Evolutionary conservation across 805 yeast species (phyloP).

Genomic region (Yamadazyma olivae): DNA sequence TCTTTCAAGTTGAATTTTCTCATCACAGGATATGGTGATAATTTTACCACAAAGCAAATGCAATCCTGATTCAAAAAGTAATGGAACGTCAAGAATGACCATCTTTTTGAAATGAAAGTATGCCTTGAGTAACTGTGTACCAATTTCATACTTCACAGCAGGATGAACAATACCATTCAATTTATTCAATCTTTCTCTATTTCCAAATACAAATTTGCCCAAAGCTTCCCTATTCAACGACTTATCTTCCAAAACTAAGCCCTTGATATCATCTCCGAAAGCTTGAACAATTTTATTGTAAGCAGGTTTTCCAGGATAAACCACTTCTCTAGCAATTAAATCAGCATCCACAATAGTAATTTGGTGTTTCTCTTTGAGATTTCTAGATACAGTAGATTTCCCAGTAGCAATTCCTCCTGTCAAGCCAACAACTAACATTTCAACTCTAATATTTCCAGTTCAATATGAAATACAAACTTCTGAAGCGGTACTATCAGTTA

Average conservation of each 20-base stretch:
- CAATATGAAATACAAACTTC: conserved; percentile 22
- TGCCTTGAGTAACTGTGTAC: conserved; percentile 49
- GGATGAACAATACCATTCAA: conserved; percentile 86
- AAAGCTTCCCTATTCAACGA: conserved; percentile 67
- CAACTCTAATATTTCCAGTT: too few relatives aligned
- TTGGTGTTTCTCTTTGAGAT: conserved; percentile 48
- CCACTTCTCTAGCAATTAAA: conserved; percentile 79
- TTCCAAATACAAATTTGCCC: conserved; percentile 76
- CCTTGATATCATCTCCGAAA: conserved; percentile 55
- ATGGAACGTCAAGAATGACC: conserved; percentile 85
- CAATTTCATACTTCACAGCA: conserved; percentile 69
- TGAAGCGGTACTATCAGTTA: too few relatives aligned
- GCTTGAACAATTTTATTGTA: conserved; percentile 61
- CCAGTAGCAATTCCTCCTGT: conserved; percentile 99
- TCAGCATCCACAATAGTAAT: conserved; percentile 86
- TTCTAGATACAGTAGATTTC: conserved; percentile 79
- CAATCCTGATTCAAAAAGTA: conserved; percentile 77
- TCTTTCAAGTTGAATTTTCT: conserved; percentile 58
- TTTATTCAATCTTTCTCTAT: conserved; percentile 52
- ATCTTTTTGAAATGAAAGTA: conserved; percentile 58
- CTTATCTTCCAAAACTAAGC: conserved; percentile 40
- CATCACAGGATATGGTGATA: conserved; percentile 63
- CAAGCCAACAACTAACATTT: conserved; percentile 89
- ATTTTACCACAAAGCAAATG: conserved; percentile 68
- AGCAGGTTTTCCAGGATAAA: conserved; percentile 74